Base-by-base conservation (phyloP, 768 basidiomycete species). In the Galerina sulciceps region DNA sequence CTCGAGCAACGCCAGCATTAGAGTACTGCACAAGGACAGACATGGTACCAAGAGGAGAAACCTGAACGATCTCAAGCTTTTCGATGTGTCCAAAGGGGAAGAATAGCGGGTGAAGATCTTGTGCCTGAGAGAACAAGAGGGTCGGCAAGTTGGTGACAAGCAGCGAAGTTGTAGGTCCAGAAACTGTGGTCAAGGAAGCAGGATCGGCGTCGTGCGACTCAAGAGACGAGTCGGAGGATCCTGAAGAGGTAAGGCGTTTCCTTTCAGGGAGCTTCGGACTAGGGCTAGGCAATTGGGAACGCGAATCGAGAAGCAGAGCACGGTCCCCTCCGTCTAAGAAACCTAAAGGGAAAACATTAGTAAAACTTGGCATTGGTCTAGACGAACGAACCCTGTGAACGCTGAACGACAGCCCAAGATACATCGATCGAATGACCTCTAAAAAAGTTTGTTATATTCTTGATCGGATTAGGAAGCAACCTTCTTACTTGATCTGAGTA, bases 341-440 rank as follows among this genome's bases (percentile, higher is more conserved):
- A 18, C 90, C 91, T 91, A 60, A 22, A 37, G 9, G 26, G 9
- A 10, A 40, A 55, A 47, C n/a, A 37, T 37, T 8, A 43, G 10
- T 36, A 36, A 51, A 26, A 52, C 15, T 48, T 23, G 10, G 17
- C 48, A 37, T 38, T 10, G 5, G 11, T 46, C 41, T 37, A 13
- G 18, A 11, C 6, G 22, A 36, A 62, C 57, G 17, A 35, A 89
- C 90, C 91, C 80, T 89, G 86, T 61, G 91, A 93, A 44, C 91
- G 89, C 63, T 93, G 91, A 37, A 93, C 91, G 20, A 93, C 91
- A 15, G 91, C 91, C 91, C 91, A 93, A 6, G 91, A 92, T 51
- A 93, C 83, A 68, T 93, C 91, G 45, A 93, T 83, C 17, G 81
- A 79, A 66, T 92, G 87, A 6, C 90, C 89, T 67, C 89, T 92